Base-by-base conservation (phyloP, 495 filamentous ascomycete species). In the Podospora comata region DNA sequence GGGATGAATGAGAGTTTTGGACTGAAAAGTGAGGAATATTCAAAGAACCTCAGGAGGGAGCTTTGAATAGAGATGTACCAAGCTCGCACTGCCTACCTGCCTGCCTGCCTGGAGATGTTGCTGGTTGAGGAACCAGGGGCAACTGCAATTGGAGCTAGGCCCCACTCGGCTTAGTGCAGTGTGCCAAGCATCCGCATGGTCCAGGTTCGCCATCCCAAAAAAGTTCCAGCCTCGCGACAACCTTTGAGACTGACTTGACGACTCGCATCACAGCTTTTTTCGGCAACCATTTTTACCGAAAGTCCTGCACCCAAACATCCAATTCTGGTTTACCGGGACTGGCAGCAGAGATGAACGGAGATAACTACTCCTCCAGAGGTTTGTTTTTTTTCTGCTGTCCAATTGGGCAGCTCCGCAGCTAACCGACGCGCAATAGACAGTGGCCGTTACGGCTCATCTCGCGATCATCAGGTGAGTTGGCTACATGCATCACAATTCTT, bases 351-450 rank as follows among this genome's bases (percentile, higher is more conserved):
- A 96, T 96, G 92, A 95, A 94, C 90, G 91, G 91, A 75, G 92
- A 95, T 76, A 89, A 82, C 73, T 94, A 94, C 79, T 89, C 91
- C 68, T 87, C 90, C 77, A 88, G 91, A 88, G 91, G 90, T 90
- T 82, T 79, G 82, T 73, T 68, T 64, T 65, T 62, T 44, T 23
- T 9, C n/a, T 58, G 55, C 23, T 56, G 3, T 58, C 55, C 23
- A 20, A 19, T 58, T 58, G 55, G 55, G 55, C 55, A 58, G 55
- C 23, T 58, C 55, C 39, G n/a, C 55, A 58, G 23, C 55, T 58
- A 26, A 79, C 76, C 64, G 60, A 68, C 60, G 62, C 70, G 67
- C 68, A 66, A 63, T 60, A 77, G 90, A 90, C 74, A 75, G 85
- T 79, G 90, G 88, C 71, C 87, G 92, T 67, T 82, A 87, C 70